These are phyloP conservation scores for Datura wrightii DNA, from an alignment of 257 asterid species.

Conservation along the genomic window DNA sequence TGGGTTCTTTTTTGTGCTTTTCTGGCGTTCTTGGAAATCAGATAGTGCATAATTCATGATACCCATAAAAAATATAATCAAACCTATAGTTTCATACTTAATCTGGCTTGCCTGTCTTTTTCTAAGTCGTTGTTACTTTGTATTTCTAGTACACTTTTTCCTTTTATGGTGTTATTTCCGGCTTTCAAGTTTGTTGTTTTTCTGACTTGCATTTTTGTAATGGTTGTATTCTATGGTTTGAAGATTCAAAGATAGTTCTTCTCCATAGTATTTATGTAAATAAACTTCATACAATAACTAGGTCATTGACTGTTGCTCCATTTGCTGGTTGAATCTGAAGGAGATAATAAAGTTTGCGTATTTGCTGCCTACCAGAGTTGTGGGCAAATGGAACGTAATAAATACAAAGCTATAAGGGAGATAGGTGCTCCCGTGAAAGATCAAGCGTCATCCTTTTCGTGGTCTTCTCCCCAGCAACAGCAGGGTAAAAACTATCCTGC, in stretches of 20 bases:
- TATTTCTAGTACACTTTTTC: neutral
- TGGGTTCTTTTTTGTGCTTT: too few relatives aligned
- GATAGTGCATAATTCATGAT: too few relatives aligned
- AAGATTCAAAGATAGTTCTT: neutral
- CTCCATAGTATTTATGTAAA: too few relatives aligned
- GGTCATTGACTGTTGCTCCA: neutral
- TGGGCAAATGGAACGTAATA: slow-evolving; percentile 38
- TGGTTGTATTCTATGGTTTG: slow-evolving; percentile 22
- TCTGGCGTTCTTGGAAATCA: too few relatives aligned
- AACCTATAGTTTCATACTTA: neutral
- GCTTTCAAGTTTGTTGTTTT: neutral
- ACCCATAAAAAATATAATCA: neutral
- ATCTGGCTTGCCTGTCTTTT: neutral
- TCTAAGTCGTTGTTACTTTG: neutral
- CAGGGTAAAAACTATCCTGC: slow-evolving; percentile 25
- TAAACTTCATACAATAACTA: neutral
- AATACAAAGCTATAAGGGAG: neutral
- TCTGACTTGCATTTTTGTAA: neutral
- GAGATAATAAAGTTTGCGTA: neutral
- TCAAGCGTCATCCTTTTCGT: slow-evolving; percentile 1
- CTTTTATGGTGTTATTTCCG: neutral
- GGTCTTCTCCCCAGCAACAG: slow-evolving; percentile 35
- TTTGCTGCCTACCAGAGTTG: neutral
- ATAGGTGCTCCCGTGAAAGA: slow-evolving; percentile 41
- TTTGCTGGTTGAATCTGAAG: neutral